phyloP scores from a whole-genome alignment of 176 grass and related monocot species.

The Cenchrus americanus region DNA sequence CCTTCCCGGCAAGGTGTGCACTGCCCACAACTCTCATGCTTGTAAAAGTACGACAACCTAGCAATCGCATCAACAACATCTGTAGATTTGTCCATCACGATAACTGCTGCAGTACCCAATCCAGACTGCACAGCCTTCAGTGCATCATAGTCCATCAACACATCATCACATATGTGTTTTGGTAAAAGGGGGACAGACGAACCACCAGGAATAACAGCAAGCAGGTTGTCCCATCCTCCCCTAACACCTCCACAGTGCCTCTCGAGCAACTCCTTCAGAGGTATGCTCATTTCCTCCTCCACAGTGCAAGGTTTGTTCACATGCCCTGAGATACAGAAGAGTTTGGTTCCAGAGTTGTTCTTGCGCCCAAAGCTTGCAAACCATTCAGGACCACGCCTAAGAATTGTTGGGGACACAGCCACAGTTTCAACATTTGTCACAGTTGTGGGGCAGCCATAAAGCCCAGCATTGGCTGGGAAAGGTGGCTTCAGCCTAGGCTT shows the following conservation, averaged over 20 bases:
- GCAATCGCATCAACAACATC: constrained; percentile 90
- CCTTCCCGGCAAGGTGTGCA: constrained; percentile 96
- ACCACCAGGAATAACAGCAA: constrained; percentile 84
- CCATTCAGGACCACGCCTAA: constrained; percentile 89
- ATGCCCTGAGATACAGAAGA: constrained; percentile 85
- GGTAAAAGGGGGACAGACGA: constrained; percentile 85
- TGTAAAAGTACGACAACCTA: constrained; percentile 91
- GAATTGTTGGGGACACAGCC: constrained; percentile 88
- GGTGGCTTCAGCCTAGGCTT: constrained; percentile 90
- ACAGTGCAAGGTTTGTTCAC: constrained; percentile 97
- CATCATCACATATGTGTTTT: constrained; percentile 87
- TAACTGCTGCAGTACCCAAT: constrained; percentile 84
- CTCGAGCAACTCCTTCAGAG: constrained; percentile 83
- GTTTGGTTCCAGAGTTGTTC: constrained; percentile 85
- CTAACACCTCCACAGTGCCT: constrained; percentile 90
- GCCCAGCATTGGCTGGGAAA: constrained; percentile 84
- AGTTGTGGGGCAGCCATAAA: constrained; percentile 91
- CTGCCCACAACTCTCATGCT: constrained; percentile 96
- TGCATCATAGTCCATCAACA: constrained; percentile 95
- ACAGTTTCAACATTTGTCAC: constrained; percentile 95
- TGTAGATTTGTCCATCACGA: constrained; percentile 95
- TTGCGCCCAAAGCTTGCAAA: constrained; percentile 94
- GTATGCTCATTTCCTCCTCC: constrained; percentile 97
- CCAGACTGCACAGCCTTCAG: constrained; percentile 83
- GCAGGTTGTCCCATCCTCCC: constrained; percentile 94